These are phyloP conservation scores for Spergularia azorica DNA, from an alignment of 179 eudicot species.

Conservation along the genomic window DNA sequence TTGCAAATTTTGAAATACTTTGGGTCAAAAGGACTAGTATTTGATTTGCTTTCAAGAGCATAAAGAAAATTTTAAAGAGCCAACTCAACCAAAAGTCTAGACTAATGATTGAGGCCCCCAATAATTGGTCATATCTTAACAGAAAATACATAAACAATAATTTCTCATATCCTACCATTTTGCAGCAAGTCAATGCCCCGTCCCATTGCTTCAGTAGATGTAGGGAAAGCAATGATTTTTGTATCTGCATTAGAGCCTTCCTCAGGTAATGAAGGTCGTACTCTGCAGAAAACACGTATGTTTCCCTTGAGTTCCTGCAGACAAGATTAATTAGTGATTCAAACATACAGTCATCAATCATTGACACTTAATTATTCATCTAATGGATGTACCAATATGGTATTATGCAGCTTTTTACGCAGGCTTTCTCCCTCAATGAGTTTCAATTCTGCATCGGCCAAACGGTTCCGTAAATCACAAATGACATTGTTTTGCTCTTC, in stretches of 20 bases:
- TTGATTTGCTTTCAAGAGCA: conserved; percentile 3
- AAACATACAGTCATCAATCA: conserved; percentile 7
- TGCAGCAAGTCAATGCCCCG: conserved; percentile 84
- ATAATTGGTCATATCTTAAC: too few relatives aligned
- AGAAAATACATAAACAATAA: neutral
- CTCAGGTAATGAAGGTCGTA: conserved; percentile 74
- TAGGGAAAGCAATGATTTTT: conserved; percentile 69
- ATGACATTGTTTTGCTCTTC: conserved; percentile 68
- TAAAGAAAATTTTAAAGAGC: neutral
- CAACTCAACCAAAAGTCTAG: too few relatives aligned
- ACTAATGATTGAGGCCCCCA: too few relatives aligned
- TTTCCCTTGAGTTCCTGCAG: conserved; percentile 93
- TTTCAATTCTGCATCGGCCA: conserved; percentile 79
- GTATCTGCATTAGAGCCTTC: conserved; percentile 57
- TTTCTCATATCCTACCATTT: conserved; percentile 53
- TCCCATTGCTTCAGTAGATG: conserved; percentile 64
- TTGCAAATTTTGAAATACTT: neutral
- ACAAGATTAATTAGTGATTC: conserved; percentile 10
- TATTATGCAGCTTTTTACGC: conserved; percentile 91
- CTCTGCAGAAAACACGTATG: conserved; percentile 93
- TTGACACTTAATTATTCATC: neutral
- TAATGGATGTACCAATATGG: conserved; percentile 65
- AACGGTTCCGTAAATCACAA: conserved; percentile 64
- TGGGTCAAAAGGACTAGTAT: neutral
- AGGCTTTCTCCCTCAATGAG: conserved; percentile 84